A percentile compares a stretch with the other conserved stretches of the same genome.
These are phyloP conservation scores for Usnea hakonensis DNA, from an alignment of 495 filamentous ascomycete species.

Conservation along the genomic window DNA sequence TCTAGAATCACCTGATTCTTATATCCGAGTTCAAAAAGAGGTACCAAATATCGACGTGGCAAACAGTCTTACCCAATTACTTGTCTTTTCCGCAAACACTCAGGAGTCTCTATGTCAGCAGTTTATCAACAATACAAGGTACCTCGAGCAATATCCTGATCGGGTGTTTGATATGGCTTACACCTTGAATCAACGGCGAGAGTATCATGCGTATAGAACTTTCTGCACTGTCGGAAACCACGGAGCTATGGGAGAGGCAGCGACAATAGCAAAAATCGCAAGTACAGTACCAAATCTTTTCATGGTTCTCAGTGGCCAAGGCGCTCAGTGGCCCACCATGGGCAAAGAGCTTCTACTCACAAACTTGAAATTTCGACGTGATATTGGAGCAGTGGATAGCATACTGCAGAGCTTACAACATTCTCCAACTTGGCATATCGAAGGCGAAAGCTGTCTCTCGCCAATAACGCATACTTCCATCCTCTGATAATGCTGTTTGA, in stretches of 20 bases:
- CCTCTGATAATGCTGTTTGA: neutral
- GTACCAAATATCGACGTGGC: neutral
- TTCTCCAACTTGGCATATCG: neutral
- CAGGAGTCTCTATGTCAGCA: constrained; percentile 6
- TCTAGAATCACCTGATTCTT: constrained; percentile 8
- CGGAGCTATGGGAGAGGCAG: neutral
- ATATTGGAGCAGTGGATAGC: constrained; percentile 9
- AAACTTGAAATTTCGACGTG: neutral
- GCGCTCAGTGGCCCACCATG: constrained; percentile 26
- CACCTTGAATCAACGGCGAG: constrained; percentile 23
- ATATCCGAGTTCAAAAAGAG: neutral
- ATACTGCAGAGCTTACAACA: constrained; percentile 1
- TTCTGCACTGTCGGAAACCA: constrained; percentile 17
- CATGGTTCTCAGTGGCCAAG: constrained; percentile 27
- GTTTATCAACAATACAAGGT: neutral
- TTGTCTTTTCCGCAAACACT: constrained; percentile 11
- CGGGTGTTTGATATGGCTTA: constrained; percentile 20
- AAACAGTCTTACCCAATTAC: neutral
- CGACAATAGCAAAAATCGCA: constrained; percentile 3
- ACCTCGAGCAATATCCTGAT: constrained; percentile 10
- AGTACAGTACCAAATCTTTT: constrained; percentile 6
- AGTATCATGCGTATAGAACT: constrained; percentile 21
- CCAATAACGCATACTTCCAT: neutral
- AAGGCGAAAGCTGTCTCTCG: neutral
- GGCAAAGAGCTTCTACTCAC: constrained; percentile 11